Percentiles rank a stretch among this genome's conserved stretches.
Evolutionary conservation across 805 yeast species (phyloP).

Genomic region (Candida fluviatilis): DNA sequence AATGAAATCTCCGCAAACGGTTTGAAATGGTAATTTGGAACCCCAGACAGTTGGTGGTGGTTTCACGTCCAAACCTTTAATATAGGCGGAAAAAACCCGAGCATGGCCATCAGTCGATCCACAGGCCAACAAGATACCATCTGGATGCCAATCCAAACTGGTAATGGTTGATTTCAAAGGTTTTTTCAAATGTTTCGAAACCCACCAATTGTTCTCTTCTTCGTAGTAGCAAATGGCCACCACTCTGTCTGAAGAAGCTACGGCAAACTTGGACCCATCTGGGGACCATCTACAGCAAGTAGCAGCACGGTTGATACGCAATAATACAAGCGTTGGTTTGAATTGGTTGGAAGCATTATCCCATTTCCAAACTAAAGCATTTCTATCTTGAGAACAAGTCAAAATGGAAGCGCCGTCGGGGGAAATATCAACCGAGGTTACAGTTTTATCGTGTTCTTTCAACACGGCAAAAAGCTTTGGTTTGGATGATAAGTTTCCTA

Average conservation of each 20-base stretch:
- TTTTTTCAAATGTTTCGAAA: conserved; percentile 92
- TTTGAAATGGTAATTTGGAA: conserved; percentile 88
- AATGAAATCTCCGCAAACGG: conserved; percentile 77
- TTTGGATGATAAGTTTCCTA: conserved; percentile 36
- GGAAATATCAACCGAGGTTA: conserved; percentile 92
- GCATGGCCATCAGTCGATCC: conserved; percentile 95
- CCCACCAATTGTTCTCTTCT: conserved; percentile 98
- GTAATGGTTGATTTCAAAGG: conserved; percentile 88
- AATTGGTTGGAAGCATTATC: conserved; percentile 54
- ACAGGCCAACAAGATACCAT: conserved; percentile 78
- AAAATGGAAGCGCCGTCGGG: conserved; percentile 77
- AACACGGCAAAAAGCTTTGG: conserved; percentile 66
- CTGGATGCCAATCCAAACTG: conserved; percentile 88
- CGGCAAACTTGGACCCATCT: conserved; percentile 91
- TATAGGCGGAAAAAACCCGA: conserved; percentile 81
- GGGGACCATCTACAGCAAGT: conserved; percentile 95
- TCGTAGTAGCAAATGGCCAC: conserved; percentile 96
- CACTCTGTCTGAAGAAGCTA: conserved; percentile 91
- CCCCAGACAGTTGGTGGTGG: conserved; percentile 91
- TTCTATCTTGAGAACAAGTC: conserved; percentile 96
- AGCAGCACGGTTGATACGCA: conserved; percentile 93
- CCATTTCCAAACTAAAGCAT: conserved; percentile 90
- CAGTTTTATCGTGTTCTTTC: conserved; percentile 85
- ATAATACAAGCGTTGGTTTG: conserved; percentile 86
- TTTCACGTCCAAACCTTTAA: conserved; percentile 83